Evolutionary conservation across 352 stramenopile species (phyloP).

Genomic region (Pythium rishiriense): DNA sequence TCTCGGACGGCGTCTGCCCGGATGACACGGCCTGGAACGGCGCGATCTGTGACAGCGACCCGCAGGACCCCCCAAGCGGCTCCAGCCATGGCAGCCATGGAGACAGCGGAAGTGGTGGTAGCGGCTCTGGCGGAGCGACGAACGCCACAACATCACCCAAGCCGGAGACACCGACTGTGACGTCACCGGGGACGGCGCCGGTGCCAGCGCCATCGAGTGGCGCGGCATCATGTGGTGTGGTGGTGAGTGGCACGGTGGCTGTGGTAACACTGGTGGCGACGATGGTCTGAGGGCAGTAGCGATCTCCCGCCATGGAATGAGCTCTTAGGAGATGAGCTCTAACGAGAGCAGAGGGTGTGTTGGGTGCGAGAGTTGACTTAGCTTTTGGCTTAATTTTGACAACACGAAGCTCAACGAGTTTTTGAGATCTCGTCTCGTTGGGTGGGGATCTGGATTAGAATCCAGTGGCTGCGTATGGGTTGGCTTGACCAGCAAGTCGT

Average conservation of each 20-base stretch:
- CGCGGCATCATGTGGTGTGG: not conserved
- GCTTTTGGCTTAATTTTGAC: too few species aligned
- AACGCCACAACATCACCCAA: not conserved
- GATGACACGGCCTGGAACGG: not conserved
- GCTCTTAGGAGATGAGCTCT: too few species aligned
- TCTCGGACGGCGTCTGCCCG: slow-evolving; percentile 24
- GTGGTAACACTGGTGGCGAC: not conserved
- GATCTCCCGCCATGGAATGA: not conserved
- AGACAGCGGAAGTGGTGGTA: not conserved
- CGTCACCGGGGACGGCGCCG: not conserved
- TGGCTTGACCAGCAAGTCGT: not conserved
- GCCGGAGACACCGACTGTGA: not conserved
- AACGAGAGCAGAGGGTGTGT: too few species aligned
- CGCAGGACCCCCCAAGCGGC: not conserved
- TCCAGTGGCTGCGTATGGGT: not conserved
- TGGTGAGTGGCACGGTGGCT: not conserved
- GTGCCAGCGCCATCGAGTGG: not conserved
- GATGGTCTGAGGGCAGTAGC: not conserved
- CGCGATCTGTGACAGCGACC: not conserved
- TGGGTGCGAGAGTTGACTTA: too few species aligned
- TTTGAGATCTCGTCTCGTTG: not conserved
- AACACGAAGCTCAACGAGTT: too few species aligned
- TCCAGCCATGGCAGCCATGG: not conserved
- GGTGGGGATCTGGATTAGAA: not conserved
- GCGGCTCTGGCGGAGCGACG: not conserved